These are phyloP conservation scores for Tilletiopsis washingtonensis DNA, from an alignment of 1,284 basidiomycete species.

Conservation along the genomic window DNA sequence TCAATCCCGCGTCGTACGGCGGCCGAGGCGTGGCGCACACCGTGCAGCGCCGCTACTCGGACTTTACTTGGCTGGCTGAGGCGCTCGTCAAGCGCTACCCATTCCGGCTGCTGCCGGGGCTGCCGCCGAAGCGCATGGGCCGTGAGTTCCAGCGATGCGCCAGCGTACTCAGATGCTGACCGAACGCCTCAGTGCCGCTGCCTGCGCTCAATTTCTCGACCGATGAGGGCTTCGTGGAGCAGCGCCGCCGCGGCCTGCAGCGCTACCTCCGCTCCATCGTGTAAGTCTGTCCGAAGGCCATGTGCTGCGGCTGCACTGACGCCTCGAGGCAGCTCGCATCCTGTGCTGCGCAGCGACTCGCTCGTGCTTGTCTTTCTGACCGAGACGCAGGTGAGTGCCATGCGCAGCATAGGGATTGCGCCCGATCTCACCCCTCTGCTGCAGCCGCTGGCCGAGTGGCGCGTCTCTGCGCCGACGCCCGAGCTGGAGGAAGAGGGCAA, in stretches of 20 bases:
- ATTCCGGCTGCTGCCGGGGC: conserved; percentile 21
- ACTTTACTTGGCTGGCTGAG: conserved; percentile 27
- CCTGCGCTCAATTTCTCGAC: too few species aligned
- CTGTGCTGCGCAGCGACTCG: conserved; percentile 20
- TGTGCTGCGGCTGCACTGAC: too few species aligned
- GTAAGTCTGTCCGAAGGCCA: too few species aligned
- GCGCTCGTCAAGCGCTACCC: conserved; percentile 25
- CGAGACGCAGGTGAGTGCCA: conserved; percentile 7
- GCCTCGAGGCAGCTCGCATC: too few species aligned
- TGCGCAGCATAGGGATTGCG: background rate
- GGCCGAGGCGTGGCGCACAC: background rate
- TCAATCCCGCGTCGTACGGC: too few species aligned
- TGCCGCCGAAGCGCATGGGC: conserved; percentile 25
- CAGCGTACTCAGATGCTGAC: too few species aligned
- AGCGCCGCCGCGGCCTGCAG: conserved; percentile 18
- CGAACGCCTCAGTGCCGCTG: too few species aligned
- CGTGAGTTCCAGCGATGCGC: too few species aligned
- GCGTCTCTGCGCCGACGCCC: background rate
- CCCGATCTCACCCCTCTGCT: background rate
- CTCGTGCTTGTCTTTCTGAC: conserved; percentile 22
- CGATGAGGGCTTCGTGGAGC: conserved; percentile 26
- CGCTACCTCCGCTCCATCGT: conserved; percentile 19
- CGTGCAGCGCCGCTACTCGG: conserved; percentile 22
- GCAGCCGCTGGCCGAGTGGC: background rate
- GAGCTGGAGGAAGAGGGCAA: background rate